Evolutionary conservation across 352 stramenopile genomes (phyloP).

Genomic region (Phytophthora palmivora): DNA sequence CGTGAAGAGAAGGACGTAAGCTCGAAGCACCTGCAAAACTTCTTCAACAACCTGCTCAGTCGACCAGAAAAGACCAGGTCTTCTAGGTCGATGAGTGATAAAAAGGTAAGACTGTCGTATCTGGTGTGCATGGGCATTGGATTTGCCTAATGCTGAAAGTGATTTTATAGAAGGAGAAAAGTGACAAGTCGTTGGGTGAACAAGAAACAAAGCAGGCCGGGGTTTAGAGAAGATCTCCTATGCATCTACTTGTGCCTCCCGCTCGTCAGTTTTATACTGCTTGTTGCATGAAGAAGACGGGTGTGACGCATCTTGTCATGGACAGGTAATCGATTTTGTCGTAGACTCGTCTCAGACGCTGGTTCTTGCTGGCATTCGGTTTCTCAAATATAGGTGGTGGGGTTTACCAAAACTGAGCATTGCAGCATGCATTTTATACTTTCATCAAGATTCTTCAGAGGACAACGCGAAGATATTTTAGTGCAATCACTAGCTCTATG

Average conservation of each 20-base stretch:
- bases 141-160: constrained; percentile 1
- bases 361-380: background rate
- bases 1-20: constrained; percentile 86
- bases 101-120: constrained; percentile 64
- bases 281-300: background rate
- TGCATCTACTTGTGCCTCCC: no score
- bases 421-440: background rate
- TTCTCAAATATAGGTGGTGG: background rate
- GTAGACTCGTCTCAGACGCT: background rate
- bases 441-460: background rate
- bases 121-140: background rate
- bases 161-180: constrained; percentile 66
- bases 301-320: no score
- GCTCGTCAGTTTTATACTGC: constrained; percentile 10
- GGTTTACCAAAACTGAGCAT: background rate
- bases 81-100: constrained; percentile 57
- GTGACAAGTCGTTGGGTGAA: constrained; percentile 64
- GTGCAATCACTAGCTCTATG: constrained; percentile 5
- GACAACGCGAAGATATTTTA: no score
- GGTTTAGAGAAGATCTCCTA: constrained; percentile 10
- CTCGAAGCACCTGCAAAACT: constrained; percentile 87
- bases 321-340: background rate
- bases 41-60: constrained; percentile 90
- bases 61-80: constrained; percentile 85
- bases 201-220: constrained; percentile 56